Evolutionary conservation across 192 early-diverging fungal species (phyloP).

Genomic region (Lobulomyces angularis): DNA sequence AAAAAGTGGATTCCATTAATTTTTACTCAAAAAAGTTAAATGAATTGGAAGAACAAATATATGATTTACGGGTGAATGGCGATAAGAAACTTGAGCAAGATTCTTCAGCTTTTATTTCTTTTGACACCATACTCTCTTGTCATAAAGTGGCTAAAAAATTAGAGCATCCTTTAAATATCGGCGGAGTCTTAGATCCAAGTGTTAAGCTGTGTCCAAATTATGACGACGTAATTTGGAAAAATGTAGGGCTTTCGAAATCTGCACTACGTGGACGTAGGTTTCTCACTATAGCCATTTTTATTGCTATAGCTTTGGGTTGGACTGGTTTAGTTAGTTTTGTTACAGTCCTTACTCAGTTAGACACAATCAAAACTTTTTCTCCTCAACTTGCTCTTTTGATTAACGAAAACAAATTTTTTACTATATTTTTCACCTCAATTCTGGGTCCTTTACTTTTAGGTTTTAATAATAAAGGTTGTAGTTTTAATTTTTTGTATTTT

Average conservation of each 20-base stretch:
- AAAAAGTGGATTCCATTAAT: constrained; percentile 25
- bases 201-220: constrained; percentile 23
- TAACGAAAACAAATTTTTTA: too few species aligned
- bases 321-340: constrained; percentile 13
- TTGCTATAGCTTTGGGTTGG: constrained; percentile 21
- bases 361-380: too few species aligned
- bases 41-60: constrained; percentile 29
- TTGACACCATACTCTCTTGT: constrained; percentile 14
- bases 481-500: too few species aligned
- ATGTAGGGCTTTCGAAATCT: constrained; percentile 16
- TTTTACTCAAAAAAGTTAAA: constrained; percentile 13
- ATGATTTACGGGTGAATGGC: constrained; percentile 17
- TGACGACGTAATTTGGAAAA: constrained; percentile 39
- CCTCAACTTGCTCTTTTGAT: too few species aligned
- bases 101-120: constrained; percentile 22
- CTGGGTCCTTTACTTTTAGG: too few species aligned
- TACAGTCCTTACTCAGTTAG: constrained; percentile 10
- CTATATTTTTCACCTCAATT: too few species aligned
- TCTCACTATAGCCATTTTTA: constrained; percentile 15
- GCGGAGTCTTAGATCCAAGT: constrained; percentile 4
- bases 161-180: too few species aligned
- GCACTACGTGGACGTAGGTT: constrained; percentile 14
- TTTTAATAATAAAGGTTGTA: too few species aligned
- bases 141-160: constrained; percentile 13
- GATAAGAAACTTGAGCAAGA: constrained; percentile 16